Conservation (phyloP, 306 rosid species). For the Cicer yamashitae region DNA sequence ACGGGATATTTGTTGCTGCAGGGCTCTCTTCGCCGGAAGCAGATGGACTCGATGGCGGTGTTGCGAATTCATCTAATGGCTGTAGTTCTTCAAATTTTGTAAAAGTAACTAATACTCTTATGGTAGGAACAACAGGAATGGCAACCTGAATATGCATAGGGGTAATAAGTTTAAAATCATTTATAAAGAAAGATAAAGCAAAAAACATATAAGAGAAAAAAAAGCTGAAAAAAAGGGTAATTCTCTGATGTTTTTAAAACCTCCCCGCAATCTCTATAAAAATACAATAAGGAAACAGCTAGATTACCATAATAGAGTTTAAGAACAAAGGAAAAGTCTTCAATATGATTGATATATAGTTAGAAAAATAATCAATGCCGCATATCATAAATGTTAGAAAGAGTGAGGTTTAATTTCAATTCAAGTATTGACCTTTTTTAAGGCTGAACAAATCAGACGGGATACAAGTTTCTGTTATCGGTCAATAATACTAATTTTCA, state of each 20-base stretch:
- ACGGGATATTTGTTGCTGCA: constrained; percentile 41
- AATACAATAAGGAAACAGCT: background rate
- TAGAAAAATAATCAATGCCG: background rate
- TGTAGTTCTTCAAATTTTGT: constrained; percentile 91
- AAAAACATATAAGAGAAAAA: constrained; percentile 1
- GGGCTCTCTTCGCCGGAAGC: constrained; percentile 74
- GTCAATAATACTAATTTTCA: background rate
- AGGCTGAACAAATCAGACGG: background rate
- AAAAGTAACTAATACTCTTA: constrained; percentile 86
- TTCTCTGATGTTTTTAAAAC: background rate
- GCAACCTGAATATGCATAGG: constrained; percentile 71
- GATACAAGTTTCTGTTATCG: background rate
- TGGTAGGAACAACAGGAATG: constrained; percentile 96
- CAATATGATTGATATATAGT: background rate
- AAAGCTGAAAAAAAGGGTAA: background rate
- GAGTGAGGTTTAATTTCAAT: background rate
- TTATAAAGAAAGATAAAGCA: background rate
- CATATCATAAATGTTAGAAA: background rate
- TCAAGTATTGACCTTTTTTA: constrained; percentile 4
- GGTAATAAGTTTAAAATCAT: constrained; percentile 25
- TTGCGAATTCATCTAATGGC: constrained; percentile 78
- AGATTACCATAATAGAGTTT: background rate
- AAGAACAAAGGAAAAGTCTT: constrained; percentile 9
- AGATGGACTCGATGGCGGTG: constrained; percentile 91
- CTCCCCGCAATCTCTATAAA: background rate